Evolutionary conservation across 108 stramenopile species (phyloP), one percentile per base, ranked within the genome.

Genomic region (Cafeteria roenbergensis): DNA sequence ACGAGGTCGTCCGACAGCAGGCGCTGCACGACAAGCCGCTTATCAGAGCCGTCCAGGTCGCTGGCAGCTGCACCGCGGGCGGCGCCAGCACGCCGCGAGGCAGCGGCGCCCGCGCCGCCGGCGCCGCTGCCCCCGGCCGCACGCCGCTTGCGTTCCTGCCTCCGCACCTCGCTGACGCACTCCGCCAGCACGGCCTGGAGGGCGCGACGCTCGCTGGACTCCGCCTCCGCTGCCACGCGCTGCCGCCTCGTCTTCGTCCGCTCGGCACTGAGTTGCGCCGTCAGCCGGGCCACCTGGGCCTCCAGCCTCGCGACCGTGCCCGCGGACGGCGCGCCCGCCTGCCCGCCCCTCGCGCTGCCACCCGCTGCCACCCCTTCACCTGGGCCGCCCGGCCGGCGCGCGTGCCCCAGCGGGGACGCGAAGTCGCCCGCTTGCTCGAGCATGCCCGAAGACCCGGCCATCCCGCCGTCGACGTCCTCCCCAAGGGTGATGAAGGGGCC

Each of bases 231-330:
- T 2, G 21, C 52, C 1, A 22, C 24, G 24, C 22, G n/a, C 34
- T 29, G 59, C 37, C 30, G 21, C 20, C 21, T 2, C 36, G 30
- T 27, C 34, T 27, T 8, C 33, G 30, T 34, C n/a, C 59, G 9
- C 59, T 61, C 22, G 17, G 36, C 37, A 6, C 20, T 27, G 12
- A 57, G 57, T 14, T 57, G 30, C 12, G 57, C 6, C 17, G 30
- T 57, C 12, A 72, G 72, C 25, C 33, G 64, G 26, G 56, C 66
- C 60, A 72, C 64, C 27, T 28, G 33, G 1, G 62, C 74, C 6
- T 33, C 26, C 35, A 72, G 32, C 21, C 25, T 22, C 38, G 66
- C 42, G 65, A 64, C 64, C 30, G n/a, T n/a, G n/a, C n/a, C n/a
- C n/a, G n/a, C n/a, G n/a, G n/a, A n/a, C n/a, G n/a, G n/a, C n/a